Conservation (phyloP, 148 eudicot genomes). For the Arctostaphylos glauca region DNA sequence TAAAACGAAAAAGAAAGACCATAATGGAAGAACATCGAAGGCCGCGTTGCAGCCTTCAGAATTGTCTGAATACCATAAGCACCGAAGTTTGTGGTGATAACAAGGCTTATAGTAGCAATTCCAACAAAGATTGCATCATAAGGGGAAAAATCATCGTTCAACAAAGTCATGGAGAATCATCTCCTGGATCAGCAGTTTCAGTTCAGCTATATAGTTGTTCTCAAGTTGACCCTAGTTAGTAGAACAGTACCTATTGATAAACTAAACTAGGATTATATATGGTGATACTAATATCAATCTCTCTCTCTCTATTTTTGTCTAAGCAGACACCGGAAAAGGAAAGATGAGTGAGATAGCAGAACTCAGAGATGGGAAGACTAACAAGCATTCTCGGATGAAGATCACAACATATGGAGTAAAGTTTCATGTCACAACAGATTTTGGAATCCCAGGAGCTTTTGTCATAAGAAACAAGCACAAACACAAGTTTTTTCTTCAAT, state of each 20-base stretch:
- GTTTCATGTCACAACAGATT: slow-evolving; percentile 18
- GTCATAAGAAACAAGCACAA: slow-evolving; percentile 20
- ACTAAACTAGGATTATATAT: background rate
- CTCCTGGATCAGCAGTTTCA: slow-evolving; percentile 20
- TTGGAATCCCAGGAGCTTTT: slow-evolving; percentile 31
- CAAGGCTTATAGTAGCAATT: background rate
- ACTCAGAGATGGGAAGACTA: slow-evolving; percentile 23
- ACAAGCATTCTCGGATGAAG: background rate
- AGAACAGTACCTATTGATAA: background rate
- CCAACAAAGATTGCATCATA: slow-evolving; percentile 7
- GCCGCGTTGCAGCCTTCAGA: background rate
- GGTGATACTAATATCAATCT: background rate
- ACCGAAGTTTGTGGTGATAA: background rate
- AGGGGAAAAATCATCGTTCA: slow-evolving; percentile 25
- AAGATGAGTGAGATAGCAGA: slow-evolving; percentile 14
- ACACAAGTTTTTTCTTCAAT: slow-evolving; percentile 23
- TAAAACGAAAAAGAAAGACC: background rate
- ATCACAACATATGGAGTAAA: slow-evolving; percentile 15
- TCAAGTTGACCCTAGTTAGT: slow-evolving; percentile 25
- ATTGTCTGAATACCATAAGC: background rate
- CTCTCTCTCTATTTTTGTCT: background rate
- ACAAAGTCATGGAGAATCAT: slow-evolving; percentile 20
- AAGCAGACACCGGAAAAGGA: slow-evolving; percentile 24
- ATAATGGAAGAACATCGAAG: background rate
- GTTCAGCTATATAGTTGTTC: slow-evolving; percentile 22